Evolutionary conservation across 148 eudicot species (phyloP).

Genomic region (Chenopodium album): DNA sequence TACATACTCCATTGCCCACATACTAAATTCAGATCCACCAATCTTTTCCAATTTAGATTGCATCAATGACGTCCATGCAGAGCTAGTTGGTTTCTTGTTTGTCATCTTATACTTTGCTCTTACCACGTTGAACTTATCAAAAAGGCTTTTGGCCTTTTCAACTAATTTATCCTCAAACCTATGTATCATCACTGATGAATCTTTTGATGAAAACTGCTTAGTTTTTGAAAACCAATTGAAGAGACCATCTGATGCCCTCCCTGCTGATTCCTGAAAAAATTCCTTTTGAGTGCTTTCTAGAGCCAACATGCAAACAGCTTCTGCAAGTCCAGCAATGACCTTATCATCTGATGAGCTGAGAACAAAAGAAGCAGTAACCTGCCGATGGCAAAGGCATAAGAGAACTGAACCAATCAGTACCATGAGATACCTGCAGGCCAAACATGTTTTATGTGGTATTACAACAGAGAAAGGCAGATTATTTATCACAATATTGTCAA

Average conservation of each 20-base stretch:
- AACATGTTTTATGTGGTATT: constrained; percentile 43
- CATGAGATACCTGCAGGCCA: constrained; percentile 62
- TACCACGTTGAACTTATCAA: constrained; percentile 46
- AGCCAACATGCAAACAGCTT: constrained; percentile 66
- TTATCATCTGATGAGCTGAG: constrained; percentile 68
- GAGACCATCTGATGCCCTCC: constrained; percentile 37
- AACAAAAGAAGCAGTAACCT: constrained; percentile 72
- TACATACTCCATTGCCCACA: constrained; percentile 67
- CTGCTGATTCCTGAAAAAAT: constrained; percentile 34
- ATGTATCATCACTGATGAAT: constrained; percentile 56
- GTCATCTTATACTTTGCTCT: constrained; percentile 36
- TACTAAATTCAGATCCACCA: constrained; percentile 78
- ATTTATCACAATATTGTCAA: not conserved
- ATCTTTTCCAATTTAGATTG: constrained; percentile 63
- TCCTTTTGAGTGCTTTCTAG: constrained; percentile 60
- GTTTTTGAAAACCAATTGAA: constrained; percentile 48
- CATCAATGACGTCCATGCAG: constrained; percentile 50
- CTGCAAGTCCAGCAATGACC: constrained; percentile 64
- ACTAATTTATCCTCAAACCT: constrained; percentile 59
- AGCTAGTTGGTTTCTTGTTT: constrained; percentile 31
- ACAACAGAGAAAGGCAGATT: constrained; percentile 27
- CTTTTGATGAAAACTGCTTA: constrained; percentile 53
- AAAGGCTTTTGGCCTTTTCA: constrained; percentile 59
- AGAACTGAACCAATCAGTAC: constrained; percentile 69
- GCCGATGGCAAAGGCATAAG: constrained; percentile 71